Evolutionary conservation across 1,284 basidiomycete species (phyloP).

Genomic region (Ustilago xerochloae): DNA sequence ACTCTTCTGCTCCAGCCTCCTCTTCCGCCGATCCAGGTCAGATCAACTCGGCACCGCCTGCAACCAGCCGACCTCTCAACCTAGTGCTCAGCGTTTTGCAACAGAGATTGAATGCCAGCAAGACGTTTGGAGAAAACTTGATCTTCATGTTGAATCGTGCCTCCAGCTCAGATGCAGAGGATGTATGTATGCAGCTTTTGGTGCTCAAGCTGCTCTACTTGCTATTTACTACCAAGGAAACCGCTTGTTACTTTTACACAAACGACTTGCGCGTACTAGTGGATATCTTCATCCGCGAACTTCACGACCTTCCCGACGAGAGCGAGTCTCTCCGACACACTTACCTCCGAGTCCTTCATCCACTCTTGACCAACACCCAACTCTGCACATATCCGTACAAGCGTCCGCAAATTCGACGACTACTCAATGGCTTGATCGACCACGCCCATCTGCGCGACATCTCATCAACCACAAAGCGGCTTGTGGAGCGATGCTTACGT

Average conservation of each 20-base stretch:
- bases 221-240: conserved; percentile 91
- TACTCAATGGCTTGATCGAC: conserved; percentile 81
- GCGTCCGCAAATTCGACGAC: conserved; percentile 83
- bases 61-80: conserved; percentile 71
- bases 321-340: conserved; percentile 96
- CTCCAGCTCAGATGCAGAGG: conserved; percentile 74
- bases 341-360: conserved; percentile 94
- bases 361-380: conserved; percentile 93
- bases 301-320: conserved; percentile 90
- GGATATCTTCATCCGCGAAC: conserved; percentile 92
- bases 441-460: conserved; percentile 77
- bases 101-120: conserved; percentile 82
- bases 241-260: conserved; percentile 96
- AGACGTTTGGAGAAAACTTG: conserved; percentile 97
- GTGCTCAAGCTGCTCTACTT: conserved; percentile 95
- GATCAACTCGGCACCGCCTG: conserved; percentile 22
- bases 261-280: conserved; percentile 96
- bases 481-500: conserved; percentile 89
- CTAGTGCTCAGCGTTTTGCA: conserved; percentile 85
- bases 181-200: conserved; percentile 91
- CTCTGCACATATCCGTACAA: conserved; percentile 86
- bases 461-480: conserved; percentile 83
- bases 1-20: conserved; percentile 68
- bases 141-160: conserved; percentile 99
- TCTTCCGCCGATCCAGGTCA: conserved; percentile 15